phyloP scores from a whole-genome alignment of 1,284 basidiomycete species.

The Ceratobasidium sp. region DNA sequence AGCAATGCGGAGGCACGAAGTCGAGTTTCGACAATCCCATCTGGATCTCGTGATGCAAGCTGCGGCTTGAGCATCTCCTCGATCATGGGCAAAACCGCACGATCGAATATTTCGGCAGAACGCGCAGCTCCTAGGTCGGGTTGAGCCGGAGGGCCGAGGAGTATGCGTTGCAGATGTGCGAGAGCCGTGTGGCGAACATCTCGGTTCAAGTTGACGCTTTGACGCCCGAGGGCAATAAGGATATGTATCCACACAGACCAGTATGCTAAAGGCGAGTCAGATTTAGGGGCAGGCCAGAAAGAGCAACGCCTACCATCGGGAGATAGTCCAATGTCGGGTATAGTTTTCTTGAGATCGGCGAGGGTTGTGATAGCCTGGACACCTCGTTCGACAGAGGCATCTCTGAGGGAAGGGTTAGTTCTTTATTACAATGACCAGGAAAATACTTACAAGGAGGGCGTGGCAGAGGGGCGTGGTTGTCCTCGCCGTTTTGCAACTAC shows the following conservation, averaged over 20 bases:
- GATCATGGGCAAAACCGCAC: conserved; percentile 89
- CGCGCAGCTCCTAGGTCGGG: conserved; percentile 50
- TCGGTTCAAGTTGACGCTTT: conserved; percentile 84
- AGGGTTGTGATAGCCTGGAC: conserved; percentile 83
- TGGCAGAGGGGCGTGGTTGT: conserved; percentile 45
- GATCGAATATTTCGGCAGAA: conserved; percentile 76
- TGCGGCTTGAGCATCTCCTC: conserved; percentile 92
- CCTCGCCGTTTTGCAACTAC: conserved; percentile 61
- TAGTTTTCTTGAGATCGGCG: conserved; percentile 70
- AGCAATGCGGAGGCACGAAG: conserved; percentile 85
- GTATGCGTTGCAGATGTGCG: conserved; percentile 83
- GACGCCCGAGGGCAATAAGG: conserved; percentile 78
- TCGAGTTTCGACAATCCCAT: conserved; percentile 89
- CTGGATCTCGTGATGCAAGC: conserved; percentile 78
- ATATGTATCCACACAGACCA: conserved; percentile 81
- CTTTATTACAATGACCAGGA: conserved; percentile 51
- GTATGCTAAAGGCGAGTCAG: conserved; percentile 67
- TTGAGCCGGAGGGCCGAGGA: conserved; percentile 80
- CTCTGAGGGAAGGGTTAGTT: conserved; percentile 56
- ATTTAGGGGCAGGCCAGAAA: conserved; percentile 39
- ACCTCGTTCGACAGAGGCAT: conserved; percentile 79
- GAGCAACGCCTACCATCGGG: conserved; percentile 58
- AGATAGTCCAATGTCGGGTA: conserved; percentile 60
- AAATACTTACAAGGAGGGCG: conserved; percentile 47
- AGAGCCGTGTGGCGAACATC: conserved; percentile 88